phyloP scores from a whole-genome alignment of 2,329 filamentous ascomycete species.

The Cladophialophora bantiana region DNA sequence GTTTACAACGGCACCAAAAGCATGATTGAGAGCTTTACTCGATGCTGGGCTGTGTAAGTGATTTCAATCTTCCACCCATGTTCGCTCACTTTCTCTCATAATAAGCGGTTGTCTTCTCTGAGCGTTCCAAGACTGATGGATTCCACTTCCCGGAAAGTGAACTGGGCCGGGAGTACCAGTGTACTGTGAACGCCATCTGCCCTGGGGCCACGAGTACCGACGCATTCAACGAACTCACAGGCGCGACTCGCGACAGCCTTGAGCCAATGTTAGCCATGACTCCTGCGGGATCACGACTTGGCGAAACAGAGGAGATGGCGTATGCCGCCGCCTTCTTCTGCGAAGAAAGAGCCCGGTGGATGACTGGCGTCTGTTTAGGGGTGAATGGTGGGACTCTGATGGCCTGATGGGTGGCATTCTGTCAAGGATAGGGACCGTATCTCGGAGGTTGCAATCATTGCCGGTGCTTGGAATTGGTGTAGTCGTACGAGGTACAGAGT shows the following conservation, averaged over 20 bases:
- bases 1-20: conserved; percentile 60
- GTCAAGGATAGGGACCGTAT: too few relatives aligned
- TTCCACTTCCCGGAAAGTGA: conserved; percentile 3
- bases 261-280: conserved; percentile 24
- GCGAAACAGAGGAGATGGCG: conserved; percentile 59
- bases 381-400: conserved; percentile 27
- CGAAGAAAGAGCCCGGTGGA: conserved; percentile 25
- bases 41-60: conserved; percentile 47
- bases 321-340: conserved; percentile 55
- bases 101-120: neutral
- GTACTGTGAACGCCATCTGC: conserved; percentile 22
- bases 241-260: conserved; percentile 5
- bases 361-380: conserved; percentile 18
- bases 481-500: too few relatives aligned
- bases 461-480: too few relatives aligned
- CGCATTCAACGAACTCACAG: conserved; percentile 17
- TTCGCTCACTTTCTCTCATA: neutral
- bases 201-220: conserved; percentile 23
- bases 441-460: too few relatives aligned
- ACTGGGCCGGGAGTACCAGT: conserved; percentile 25
- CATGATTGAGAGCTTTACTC: conserved; percentile 59
- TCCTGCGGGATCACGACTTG: conserved; percentile 45
- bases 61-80: neutral
- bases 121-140: neutral
- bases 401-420: conserved; percentile 3